Conservation (phyloP, 257 asterid species). For the Anisodus acutangulus region DNA sequence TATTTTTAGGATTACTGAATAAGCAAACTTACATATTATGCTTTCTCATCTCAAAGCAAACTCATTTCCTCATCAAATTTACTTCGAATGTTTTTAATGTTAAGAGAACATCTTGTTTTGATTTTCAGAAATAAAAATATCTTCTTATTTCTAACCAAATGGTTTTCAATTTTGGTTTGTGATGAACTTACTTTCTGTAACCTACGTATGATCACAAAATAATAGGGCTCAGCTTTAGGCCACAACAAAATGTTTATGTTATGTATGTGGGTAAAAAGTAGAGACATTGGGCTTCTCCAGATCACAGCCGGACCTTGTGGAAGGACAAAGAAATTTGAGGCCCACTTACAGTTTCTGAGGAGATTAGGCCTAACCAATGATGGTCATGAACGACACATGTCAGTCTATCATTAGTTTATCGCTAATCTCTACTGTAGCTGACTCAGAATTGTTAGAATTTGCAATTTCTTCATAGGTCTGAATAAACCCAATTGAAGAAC, state of each 20-base stretch:
- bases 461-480: not conserved
- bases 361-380: not conserved
- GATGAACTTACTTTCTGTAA: not conserved
- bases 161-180: not conserved
- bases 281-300: not conserved
- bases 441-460: too few species aligned
- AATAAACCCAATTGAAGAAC: not conserved
- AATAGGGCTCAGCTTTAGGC: not conserved
- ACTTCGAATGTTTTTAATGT: not conserved
- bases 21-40: not conserved
- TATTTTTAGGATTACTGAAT: not conserved
- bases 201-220: not conserved
- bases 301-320: not conserved
- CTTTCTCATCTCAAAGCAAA: too few species aligned
- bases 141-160: not conserved
- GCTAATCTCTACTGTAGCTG: not conserved
- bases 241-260: not conserved
- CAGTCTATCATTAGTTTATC: too few species aligned
- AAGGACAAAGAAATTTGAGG: not conserved
- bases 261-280: not conserved
- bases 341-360: not conserved
- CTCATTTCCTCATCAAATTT: not conserved
- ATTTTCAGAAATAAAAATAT: not conserved
- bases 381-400: not conserved
- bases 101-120: not conserved